phyloP scores from a whole-genome alignment of 1,139 yeast species.

The Yamadazyma atmosphaerica region DNA sequence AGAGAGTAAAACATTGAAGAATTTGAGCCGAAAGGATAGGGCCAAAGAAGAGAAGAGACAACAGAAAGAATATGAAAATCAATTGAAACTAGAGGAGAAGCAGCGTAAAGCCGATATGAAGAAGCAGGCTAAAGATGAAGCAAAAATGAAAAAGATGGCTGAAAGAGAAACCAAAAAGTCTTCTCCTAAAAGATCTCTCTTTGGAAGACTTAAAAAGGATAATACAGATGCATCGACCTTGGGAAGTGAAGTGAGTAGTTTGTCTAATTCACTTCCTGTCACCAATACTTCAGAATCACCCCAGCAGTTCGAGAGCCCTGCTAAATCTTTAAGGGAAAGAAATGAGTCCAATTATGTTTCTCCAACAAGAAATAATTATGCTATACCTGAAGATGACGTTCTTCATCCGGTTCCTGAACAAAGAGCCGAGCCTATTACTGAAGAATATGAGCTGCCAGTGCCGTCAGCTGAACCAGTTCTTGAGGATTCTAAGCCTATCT shows the following conservation, averaged over 20 bases:
- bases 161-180: constrained; percentile 13
- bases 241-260: constrained; percentile 9
- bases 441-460: neutral
- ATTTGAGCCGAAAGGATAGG: constrained; percentile 29
- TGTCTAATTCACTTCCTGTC: constrained; percentile 3
- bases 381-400: constrained; percentile 6
- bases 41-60: constrained; percentile 34
- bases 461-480: neutral
- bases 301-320: neutral
- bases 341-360: constrained; percentile 1
- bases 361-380: constrained; percentile 4
- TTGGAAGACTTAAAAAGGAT: constrained; percentile 15
- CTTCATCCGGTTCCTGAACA: constrained; percentile 5
- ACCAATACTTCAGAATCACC: neutral
- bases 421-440: neutral
- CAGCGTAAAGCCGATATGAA: constrained; percentile 13
- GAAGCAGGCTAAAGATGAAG: constrained; percentile 15
- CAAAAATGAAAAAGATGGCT: constrained; percentile 11
- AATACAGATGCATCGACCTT: constrained; percentile 9
- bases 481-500: neutral
- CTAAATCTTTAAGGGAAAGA: no score
- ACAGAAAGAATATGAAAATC: constrained; percentile 19
- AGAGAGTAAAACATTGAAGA: constrained; percentile 11
- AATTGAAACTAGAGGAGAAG: constrained; percentile 18
- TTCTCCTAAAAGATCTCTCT: constrained; percentile 15